Evolutionary conservation across 192 early-diverging fungal species (phyloP).

Genomic region (Coemansia sp.): DNA sequence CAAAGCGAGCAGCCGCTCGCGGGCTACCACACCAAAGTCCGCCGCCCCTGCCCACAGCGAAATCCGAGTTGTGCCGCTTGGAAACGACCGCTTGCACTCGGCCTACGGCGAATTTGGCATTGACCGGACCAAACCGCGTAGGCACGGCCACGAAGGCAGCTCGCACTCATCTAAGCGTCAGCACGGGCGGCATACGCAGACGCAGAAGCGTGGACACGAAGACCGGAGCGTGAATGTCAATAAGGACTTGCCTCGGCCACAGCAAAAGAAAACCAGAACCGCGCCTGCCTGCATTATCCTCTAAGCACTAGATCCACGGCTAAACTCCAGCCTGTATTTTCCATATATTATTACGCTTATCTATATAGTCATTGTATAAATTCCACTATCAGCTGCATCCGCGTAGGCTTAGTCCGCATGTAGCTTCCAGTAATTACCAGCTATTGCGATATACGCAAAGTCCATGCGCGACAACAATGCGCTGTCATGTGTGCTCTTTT

Average conservation of each 20-base stretch:
- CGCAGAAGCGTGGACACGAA: background rate
- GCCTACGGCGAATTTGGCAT: background rate
- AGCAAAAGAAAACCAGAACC: conserved; percentile 4
- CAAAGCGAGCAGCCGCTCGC: background rate
- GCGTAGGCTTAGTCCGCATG: too few relatives aligned
- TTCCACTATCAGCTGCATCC: background rate
- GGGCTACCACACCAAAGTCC: background rate
- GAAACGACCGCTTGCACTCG: background rate
- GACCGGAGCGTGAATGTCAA: conserved; percentile 10
- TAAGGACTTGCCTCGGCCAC: conserved; percentile 31
- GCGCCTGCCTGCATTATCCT: conserved; percentile 18
- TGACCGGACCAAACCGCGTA: background rate
- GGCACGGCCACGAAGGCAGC: background rate
- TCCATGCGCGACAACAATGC: background rate
- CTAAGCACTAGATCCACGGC: background rate
- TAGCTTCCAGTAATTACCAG: too few relatives aligned
- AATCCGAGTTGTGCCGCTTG: conserved; percentile 4
- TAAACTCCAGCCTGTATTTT: too few relatives aligned
- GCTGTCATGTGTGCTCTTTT: too few relatives aligned
- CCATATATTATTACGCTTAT: background rate
- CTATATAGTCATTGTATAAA: background rate
- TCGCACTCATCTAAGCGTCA: background rate
- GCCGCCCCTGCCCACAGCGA: background rate
- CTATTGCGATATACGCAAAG: too few relatives aligned
- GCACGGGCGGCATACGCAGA: background rate